Conservation (phyloP, 2,329 filamentous ascomycete genomes). For the Colletotrichum sp. region DNA sequence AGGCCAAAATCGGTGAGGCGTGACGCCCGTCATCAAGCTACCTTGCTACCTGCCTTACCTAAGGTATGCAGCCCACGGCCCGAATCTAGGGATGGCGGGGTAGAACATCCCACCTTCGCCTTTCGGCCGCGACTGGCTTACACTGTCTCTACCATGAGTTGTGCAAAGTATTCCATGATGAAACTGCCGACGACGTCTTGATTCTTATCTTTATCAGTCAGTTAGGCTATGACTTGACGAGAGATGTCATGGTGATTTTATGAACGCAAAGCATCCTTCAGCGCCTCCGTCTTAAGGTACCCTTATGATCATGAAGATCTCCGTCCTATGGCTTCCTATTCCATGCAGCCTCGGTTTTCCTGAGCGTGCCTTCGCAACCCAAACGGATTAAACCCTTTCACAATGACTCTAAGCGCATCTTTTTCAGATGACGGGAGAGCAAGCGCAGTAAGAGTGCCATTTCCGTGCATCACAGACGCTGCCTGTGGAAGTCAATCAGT, state of each 20-base stretch:
- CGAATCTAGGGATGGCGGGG: background rate
- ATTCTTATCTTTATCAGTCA: background rate
- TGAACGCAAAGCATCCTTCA: background rate
- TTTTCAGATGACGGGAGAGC: background rate
- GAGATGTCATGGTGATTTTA: background rate
- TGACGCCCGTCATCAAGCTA: background rate
- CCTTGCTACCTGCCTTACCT: background rate
- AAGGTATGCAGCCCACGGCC: background rate
- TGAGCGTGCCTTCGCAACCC: background rate
- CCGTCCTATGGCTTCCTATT: background rate
- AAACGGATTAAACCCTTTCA: background rate
- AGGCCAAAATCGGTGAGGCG: background rate
- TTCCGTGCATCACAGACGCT: background rate
- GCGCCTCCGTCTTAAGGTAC: background rate
- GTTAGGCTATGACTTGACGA: background rate
- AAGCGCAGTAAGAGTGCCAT: background rate
- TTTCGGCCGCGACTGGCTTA: background rate
- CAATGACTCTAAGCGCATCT: background rate
- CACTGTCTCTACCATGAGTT: background rate
- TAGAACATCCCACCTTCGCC: background rate
- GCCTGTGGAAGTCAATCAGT: background rate
- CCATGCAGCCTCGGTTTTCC: background rate
- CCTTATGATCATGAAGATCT: background rate
- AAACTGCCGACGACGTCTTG: background rate
- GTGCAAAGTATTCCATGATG: background rate